Base-by-base conservation (phyloP, 306 rosid species). In the Datisca glomerata region DNA sequence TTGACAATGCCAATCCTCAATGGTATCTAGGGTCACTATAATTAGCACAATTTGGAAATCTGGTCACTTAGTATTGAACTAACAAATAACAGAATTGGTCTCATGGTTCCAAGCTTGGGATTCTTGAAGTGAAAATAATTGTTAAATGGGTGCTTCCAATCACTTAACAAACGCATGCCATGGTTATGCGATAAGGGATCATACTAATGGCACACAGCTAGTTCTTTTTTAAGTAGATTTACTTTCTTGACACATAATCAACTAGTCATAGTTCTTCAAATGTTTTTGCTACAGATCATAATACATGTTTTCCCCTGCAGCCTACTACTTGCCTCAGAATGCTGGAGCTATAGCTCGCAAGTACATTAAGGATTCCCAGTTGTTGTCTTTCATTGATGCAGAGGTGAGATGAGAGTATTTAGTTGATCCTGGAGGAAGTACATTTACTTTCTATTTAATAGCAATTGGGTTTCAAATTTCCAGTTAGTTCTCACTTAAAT, bases 261-360 rank as follows among this genome's bases (percentile, higher is more conserved):
- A 45, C 25, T 21, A 28, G 41, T 51, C 35, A 29, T 43, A 17
- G 25, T 12, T 72, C 51, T 39, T 45, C 51, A 2, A 4, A 29
- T 37, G 47, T 35, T 44, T 43, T 43, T 27, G n/a, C 37, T 23
- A 18, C 45, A 48, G 14, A 39, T 45, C 38, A 24, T 21, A 21
- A 35, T 45, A 47, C 21, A 21, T 36, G 35, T 43, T 59, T 25
- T 52, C 20, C 15, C 41, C 15, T 72, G 64, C 93, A 87, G 97
- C 94, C 27, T 83, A 76, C 66, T 79, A 76, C 76, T 74, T 87
- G 71, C 93, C 93, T 47, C 94, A 83, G 70, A 87, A 87, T 80
- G 89, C 94, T 25, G 93, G 97, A 65, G 83, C 63, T 43, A 67
- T 80, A 66, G 97, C 97, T 64, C 74, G 91, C 44, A 89, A 72